A percentile compares a stretch with the other conserved stretches of the same genome.
Evolutionary conservation across 306 rosid species (phyloP).

Genomic region (Elaeagnus macrophylla): DNA sequence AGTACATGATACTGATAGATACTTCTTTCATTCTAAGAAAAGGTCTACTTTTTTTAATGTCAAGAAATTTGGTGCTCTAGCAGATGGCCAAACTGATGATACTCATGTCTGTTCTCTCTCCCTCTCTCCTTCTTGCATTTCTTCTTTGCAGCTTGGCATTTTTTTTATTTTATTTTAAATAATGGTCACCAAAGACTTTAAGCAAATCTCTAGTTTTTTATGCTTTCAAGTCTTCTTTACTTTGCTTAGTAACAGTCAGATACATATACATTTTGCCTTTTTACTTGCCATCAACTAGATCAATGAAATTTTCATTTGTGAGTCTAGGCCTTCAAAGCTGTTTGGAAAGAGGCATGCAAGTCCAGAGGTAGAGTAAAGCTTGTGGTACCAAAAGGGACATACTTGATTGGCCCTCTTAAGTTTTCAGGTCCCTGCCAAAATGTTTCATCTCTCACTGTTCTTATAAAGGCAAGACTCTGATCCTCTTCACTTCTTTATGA

Average conservation of each 20-base stretch:
- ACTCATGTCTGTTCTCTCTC: constrained; percentile 19
- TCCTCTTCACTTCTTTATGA: not conserved
- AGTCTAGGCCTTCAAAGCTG: constrained; percentile 32
- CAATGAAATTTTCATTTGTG: constrained; percentile 1
- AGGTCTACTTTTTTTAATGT: constrained; percentile 23
- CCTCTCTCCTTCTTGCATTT: not conserved
- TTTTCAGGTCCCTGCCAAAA: constrained; percentile 36
- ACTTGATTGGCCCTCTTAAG: constrained; percentile 31
- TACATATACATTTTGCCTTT: not conserved
- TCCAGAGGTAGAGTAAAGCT: constrained; percentile 28
- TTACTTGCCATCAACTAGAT: not conserved
- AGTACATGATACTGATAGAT: constrained; percentile 15
- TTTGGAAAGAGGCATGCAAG: constrained; percentile 37
- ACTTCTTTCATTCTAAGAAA: constrained; percentile 7
- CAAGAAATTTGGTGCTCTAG: constrained; percentile 37
- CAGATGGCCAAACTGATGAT: constrained; percentile 36
- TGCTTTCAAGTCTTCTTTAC: not conserved
- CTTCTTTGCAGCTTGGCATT: not conserved
- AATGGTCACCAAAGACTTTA: too few species aligned
- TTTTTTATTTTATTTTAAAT: too few species aligned
- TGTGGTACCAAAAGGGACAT: constrained; percentile 35
- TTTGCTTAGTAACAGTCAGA: not conserved
- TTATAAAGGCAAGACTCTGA: constrained; percentile 25
- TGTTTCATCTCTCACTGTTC: constrained; percentile 27
- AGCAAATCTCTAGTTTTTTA: not conserved